Base-by-base conservation (phyloP, 208 protist species). In the Wallacemonas sp. region DNA sequence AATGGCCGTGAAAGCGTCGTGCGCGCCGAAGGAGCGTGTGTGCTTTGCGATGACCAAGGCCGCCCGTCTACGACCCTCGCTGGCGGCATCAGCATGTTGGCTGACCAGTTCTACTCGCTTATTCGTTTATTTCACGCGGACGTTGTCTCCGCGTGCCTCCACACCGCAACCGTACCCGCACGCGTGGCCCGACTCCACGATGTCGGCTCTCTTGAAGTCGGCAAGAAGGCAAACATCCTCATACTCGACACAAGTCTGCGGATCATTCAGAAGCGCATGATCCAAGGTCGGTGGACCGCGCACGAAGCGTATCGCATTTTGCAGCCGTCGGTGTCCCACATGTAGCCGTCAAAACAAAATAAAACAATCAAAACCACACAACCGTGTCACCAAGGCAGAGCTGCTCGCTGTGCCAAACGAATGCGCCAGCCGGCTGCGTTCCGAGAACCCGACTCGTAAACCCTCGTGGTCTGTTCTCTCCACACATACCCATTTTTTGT, bases 41-140 rank as follows among this genome's bases (percentile, higher is more conserved):
- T 73, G 52, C 53, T 90, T n/a, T 86, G 80, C 54, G 84, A 90
- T 60, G 59, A 63, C 17, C 66, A 70, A 26, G 84, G 80, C 10
- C 73, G 71, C 30, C 68, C 79, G 0, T 79, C 80, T 0, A 62
- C 59, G 39, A 90, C 84, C 1, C 45, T 90, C 24, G 84, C 84
- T 0, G 84, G 84, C 12, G 73, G 84, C 53, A 90, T 81, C 2
- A 78, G 78, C 68, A 68, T 68, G 65, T 66, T 90, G 36, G 75
- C 78, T 0, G 84, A 90, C 33, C 80, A 76, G 52, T 91, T 87
- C 67, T 73, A 82, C 63, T 81, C 52, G 17, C 66, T 91, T n/a
- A 54, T 91, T 9, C 71, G 78, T n/a, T 61, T 84, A 3, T 87
- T 91, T 39, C 60, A 73, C 10, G 66, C 81, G 42, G 74, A 79